A percentile compares a stretch with the other conserved stretches of the same genome.
Evolutionary conservation across 169 alveolate species (phyloP).

Genomic region (Amoebophrya sp.): DNA sequence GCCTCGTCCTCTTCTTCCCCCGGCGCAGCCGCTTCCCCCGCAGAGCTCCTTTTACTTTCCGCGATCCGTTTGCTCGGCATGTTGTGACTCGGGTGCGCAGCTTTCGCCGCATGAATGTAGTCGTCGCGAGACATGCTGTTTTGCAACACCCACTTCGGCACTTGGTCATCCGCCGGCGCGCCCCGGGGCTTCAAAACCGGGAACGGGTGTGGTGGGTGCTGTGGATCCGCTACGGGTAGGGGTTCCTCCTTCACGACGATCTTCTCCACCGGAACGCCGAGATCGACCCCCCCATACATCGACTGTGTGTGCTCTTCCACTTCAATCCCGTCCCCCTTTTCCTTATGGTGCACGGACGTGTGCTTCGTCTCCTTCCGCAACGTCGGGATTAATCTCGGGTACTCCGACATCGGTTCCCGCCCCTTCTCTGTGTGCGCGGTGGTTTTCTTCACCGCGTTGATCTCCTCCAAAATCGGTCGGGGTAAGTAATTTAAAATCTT

Average conservation of each 20-base stretch:
- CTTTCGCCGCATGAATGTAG: too few species aligned
- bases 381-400: slow-evolving; percentile 1
- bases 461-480: neutral
- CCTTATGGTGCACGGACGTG: slow-evolving; percentile 1
- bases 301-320: slow-evolving; percentile 18
- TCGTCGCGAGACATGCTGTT: too few species aligned
- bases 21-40: too few species aligned
- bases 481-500: neutral
- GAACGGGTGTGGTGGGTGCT: neutral
- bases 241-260: neutral
- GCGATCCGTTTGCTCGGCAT: too few species aligned
- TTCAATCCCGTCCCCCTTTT: slow-evolving; percentile 7
- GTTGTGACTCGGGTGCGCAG: too few species aligned
- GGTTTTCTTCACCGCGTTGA: neutral
- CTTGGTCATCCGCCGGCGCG: too few species aligned
- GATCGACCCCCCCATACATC: slow-evolving; percentile 12
- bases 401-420: neutral
- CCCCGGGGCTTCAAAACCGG: neutral
- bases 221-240: neutral
- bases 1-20: too few species aligned
- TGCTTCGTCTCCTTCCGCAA: neutral
- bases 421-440: neutral
- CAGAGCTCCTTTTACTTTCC: too few species aligned
- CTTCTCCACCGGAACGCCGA: slow-evolving; percentile 17
- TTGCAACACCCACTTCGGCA: too few species aligned